Conservation (phyloP, 148 eudicot genomes). For the Hydrangea macrophylla region DNA sequence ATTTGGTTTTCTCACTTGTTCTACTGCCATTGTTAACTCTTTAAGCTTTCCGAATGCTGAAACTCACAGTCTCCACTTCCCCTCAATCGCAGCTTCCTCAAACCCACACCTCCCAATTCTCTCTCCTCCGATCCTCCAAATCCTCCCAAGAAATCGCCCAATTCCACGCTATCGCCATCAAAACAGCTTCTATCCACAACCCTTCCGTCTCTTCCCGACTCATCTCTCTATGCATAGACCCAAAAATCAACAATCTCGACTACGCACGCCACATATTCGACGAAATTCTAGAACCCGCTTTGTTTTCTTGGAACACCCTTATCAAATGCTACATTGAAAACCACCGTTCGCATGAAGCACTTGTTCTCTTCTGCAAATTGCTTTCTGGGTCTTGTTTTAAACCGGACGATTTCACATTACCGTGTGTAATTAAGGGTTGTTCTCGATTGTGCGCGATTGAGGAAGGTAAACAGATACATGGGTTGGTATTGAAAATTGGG, state of each 20-base stretch:
- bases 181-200: conserved; percentile 12
- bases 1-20: no score
- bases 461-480: conserved; percentile 32
- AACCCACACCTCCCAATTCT: neutral
- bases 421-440: conserved; percentile 29
- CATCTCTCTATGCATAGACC: conserved; percentile 13
- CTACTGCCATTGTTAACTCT: no score
- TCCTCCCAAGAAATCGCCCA: conserved; percentile 7
- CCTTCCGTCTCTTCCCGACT: conserved; percentile 10
- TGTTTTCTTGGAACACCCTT: conserved; percentile 22
- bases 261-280: conserved; percentile 16
- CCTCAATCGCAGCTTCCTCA: neutral
- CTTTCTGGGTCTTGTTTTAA: conserved; percentile 6
- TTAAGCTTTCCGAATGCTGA: neutral
- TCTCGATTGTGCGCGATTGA: conserved; percentile 10
- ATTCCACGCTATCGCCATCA: conserved; percentile 13
- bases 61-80: neutral
- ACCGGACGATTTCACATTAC: conserved; percentile 29
- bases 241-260: conserved; percentile 16
- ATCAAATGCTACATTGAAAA: conserved; percentile 22
- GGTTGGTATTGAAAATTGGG: conserved; percentile 30
- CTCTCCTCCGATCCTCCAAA: conserved; percentile 10
- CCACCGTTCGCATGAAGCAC: conserved; percentile 21
- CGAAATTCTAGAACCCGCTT: conserved; percentile 9
- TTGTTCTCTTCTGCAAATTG: conserved; percentile 21